A percentile compares a stretch with the other conserved stretches of the same genome.
phyloP scores from a whole-genome alignment of 495 filamentous ascomycete genomes.

The Tuber melanosporum region DNA sequence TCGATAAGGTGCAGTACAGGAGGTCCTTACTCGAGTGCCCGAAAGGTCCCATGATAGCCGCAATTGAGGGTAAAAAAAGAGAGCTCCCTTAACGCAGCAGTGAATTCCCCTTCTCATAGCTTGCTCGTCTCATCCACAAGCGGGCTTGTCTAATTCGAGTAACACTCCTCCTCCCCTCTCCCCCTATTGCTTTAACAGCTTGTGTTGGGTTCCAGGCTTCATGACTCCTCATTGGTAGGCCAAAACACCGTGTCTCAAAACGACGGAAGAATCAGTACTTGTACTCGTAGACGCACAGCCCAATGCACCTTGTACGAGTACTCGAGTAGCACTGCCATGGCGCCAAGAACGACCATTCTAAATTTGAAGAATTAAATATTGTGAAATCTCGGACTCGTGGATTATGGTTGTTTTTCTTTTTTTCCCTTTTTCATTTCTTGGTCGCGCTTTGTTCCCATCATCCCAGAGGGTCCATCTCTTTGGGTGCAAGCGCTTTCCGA shows the following conservation, averaged over 20 bases:
- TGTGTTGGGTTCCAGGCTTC: not conserved
- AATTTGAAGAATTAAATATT: constrained; percentile 6
- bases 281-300: not conserved
- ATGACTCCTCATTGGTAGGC: not conserved
- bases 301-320: not conserved
- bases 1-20: not conserved
- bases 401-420: not conserved
- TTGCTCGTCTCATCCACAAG: not conserved
- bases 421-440: not conserved
- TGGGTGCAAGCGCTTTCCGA: constrained; percentile 34
- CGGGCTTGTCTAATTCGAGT: not conserved
- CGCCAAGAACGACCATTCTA: not conserved
- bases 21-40: not conserved
- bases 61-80: not conserved
- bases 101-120: too few relatives aligned
- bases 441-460: constrained; percentile 17
- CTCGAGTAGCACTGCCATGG: not conserved
- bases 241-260: not conserved
- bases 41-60: not conserved
- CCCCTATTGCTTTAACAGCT: not conserved
- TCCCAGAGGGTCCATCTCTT: constrained; percentile 17
- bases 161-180: not conserved
- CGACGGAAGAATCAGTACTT: not conserved
- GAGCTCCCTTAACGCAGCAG: not conserved
- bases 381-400: not conserved